Conservation (phyloP, 2,329 filamentous ascomycete species). For the Dryadomyces quercus-mongolicae region DNA sequence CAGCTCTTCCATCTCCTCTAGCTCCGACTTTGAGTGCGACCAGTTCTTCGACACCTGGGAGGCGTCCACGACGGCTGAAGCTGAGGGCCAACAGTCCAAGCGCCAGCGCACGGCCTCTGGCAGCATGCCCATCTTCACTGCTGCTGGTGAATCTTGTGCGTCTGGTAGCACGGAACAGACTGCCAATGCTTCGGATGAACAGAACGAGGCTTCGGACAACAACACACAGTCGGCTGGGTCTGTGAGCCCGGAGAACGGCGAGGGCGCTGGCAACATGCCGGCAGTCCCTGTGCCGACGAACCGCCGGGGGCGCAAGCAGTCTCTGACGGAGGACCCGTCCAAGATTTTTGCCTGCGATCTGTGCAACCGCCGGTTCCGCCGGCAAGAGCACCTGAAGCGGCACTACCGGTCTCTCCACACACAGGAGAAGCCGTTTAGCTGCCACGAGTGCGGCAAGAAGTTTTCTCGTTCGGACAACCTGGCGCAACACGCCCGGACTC, state of each 20-base stretch:
- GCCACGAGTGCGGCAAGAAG: constrained; percentile 96
- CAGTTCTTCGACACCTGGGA: constrained; percentile 63
- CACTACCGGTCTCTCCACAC: constrained; percentile 98
- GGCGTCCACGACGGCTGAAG: constrained; percentile 37
- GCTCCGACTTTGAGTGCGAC: constrained; percentile 45
- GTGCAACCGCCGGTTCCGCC: constrained; percentile 93
- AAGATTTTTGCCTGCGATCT: constrained; percentile 97
- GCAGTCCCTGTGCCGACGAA: constrained; percentile 51
- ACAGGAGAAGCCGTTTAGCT: constrained; percentile 96
- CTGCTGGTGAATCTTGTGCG: constrained; percentile 21
- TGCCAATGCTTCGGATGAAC: constrained; percentile 4
- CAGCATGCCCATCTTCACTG: constrained; percentile 26
- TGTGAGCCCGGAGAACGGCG: constrained; percentile 21
- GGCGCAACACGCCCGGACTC: constrained; percentile 87
- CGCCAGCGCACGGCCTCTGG: constrained; percentile 35
- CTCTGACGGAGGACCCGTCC: constrained; percentile 89
- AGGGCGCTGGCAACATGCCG: constrained; percentile 15
- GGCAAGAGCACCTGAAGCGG: constrained; percentile 96
- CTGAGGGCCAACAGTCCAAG: constrained; percentile 47
- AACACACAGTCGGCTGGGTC: constrained; percentile 19
- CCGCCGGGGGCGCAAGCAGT: constrained; percentile 96
- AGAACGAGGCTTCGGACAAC: constrained; percentile 5
- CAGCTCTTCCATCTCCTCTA: constrained; percentile 60
- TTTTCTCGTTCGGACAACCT: constrained; percentile 98
- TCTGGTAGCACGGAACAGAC: constrained; percentile 23